Conservation (phyloP, 805 yeast species). For the Candida fluviatilis region DNA sequence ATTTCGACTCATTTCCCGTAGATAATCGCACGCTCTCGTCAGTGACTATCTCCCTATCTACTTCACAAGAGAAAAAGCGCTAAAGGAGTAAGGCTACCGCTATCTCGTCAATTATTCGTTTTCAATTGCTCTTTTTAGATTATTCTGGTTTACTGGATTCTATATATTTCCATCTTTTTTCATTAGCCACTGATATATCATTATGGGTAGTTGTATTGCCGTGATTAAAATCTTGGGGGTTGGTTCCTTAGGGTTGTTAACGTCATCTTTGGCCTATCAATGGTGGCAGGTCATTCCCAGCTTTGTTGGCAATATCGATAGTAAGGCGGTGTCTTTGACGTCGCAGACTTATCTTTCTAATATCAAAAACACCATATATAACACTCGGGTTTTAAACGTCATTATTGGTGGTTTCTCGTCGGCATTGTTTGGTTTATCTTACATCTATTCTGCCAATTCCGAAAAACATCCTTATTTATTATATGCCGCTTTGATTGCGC, state of each 20-base stretch:
- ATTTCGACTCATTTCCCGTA: no score
- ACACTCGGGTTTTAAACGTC: conserved; percentile 19
- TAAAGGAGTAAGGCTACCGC: no score
- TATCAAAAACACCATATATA: conserved; percentile 19
- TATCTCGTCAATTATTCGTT: no score
- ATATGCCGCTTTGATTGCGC: conserved; percentile 57
- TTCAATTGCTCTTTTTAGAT: no score
- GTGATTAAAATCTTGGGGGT: conserved; percentile 60
- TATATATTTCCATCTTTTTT: background rate
- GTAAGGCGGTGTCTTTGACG: conserved; percentile 9
- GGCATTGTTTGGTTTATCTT: conserved; percentile 52
- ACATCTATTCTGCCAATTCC: conserved; percentile 46
- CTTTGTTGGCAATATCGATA: conserved; percentile 20
- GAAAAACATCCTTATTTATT: conserved; percentile 72
- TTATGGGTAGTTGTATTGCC: conserved; percentile 32
- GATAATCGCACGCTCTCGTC: no score
- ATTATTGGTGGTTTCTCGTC: conserved; percentile 47
- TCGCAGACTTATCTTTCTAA: conserved; percentile 12
- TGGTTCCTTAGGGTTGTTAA: conserved; percentile 62
- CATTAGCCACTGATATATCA: background rate
- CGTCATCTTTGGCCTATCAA: conserved; percentile 47
- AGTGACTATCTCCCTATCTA: no score
- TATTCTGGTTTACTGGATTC: no score
- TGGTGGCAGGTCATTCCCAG: conserved; percentile 28
- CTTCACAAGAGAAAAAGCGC: no score